These are phyloP conservation scores for Pseudogymnoascus destructans DNA, from an alignment of 2,329 filamentous ascomycete genomes.

Conservation along the genomic window DNA sequence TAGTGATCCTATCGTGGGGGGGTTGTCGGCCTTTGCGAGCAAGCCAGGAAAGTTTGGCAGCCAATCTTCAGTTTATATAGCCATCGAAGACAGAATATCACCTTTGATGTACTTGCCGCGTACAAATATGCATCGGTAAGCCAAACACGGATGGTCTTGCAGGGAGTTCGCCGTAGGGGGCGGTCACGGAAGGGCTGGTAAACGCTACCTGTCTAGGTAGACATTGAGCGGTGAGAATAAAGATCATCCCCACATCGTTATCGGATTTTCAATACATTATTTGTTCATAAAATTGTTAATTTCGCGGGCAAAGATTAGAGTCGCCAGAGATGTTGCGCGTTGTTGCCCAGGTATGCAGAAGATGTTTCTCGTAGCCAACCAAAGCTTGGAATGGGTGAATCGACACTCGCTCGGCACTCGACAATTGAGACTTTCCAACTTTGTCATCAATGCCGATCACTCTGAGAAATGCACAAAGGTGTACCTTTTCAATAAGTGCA, in stretches of 20 bases:
- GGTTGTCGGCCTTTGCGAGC: background rate
- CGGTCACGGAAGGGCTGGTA: background rate
- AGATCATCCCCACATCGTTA: background rate
- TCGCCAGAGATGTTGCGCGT: background rate
- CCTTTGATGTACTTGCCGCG: background rate
- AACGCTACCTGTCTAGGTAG: too few species aligned
- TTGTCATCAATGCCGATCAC: slow-evolving; percentile 3
- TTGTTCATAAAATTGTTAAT: background rate
- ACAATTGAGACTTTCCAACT: background rate
- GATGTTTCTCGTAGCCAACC: background rate
- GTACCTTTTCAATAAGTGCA: background rate
- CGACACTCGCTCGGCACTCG: background rate
- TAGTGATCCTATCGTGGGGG: background rate
- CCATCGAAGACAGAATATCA: background rate
- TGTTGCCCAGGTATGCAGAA: slow-evolving; percentile 4
- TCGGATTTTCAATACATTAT: background rate
- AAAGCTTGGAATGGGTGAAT: background rate
- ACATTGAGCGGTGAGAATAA: background rate
- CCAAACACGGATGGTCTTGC: background rate
- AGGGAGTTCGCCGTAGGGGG: background rate
- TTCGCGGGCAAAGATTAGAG: background rate
- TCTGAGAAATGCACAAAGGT: background rate
- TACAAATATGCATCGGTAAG: background rate
- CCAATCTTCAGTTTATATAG: slow-evolving; percentile 1
- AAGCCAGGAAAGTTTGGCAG: background rate